phyloP scores from a whole-genome alignment of 1,284 basidiomycete species.

The Moesziomyces antarcticus region DNA sequence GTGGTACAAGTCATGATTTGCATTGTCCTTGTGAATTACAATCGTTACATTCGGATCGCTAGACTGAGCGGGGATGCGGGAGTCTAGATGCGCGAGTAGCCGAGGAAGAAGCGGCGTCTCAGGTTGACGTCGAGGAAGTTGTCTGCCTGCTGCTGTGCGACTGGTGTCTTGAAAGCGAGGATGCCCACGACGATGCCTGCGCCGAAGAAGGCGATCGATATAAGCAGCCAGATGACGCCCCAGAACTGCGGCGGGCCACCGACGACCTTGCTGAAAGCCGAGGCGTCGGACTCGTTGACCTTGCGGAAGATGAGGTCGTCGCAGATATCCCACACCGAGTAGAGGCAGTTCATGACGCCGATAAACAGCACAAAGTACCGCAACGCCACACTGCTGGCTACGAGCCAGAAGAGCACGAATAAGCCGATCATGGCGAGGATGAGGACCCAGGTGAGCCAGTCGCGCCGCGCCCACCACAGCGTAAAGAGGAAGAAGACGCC shows the following conservation, averaged over 20 bases:
- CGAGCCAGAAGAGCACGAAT: slow-evolving; percentile 57
- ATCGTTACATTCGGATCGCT: not conserved
- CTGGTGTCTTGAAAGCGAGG: slow-evolving; percentile 60
- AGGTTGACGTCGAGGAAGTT: slow-evolving; percentile 57
- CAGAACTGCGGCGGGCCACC: slow-evolving; percentile 73
- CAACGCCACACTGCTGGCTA: slow-evolving; percentile 52
- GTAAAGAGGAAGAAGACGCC: slow-evolving; percentile 90
- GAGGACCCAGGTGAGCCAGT: slow-evolving; percentile 73
- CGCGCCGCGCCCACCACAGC: slow-evolving; percentile 83
- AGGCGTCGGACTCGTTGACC: slow-evolving; percentile 90
- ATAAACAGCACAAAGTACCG: slow-evolving; percentile 84
- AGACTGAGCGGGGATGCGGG: not conserved
- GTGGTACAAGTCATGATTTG: not conserved
- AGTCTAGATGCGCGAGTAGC: slow-evolving; percentile 6
- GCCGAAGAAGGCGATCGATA: slow-evolving; percentile 83
- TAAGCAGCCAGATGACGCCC: slow-evolving; percentile 84
- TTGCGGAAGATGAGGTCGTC: slow-evolving; percentile 80
- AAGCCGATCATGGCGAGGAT: slow-evolving; percentile 58
- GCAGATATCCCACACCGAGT: slow-evolving; percentile 67
- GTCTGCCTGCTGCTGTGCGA: slow-evolving; percentile 50
- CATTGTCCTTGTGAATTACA: not conserved
- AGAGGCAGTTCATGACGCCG: slow-evolving; percentile 69
- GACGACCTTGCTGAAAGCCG: slow-evolving; percentile 85
- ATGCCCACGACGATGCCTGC: slow-evolving; percentile 75
- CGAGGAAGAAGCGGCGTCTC: slow-evolving; percentile 6